Evolutionary conservation across 306 rosid genomes (phyloP), one percentile per base, ranked within the genome.

Genomic region (Spatholobus suberectus): DNA sequence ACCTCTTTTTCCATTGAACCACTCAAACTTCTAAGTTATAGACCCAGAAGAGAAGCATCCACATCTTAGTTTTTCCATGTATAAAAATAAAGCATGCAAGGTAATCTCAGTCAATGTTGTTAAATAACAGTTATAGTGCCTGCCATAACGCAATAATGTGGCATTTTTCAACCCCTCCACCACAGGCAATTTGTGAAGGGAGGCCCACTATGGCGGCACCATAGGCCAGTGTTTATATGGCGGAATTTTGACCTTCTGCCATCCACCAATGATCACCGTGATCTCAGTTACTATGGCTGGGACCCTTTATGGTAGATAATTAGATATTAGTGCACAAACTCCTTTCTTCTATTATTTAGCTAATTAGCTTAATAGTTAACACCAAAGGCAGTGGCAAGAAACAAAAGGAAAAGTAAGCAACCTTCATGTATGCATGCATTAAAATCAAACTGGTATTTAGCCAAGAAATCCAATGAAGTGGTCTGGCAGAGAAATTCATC

Each of bases 401-500:
- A 70, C 26, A 71, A 62, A 80, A 78, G 51, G 76, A 63, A 86
- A 46, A 88, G 43, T 14, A 74, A 85, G 78, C 26, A 83, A 93
- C 98, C 99, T 93, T 93, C 96, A 52, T 78, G 88, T 85, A 96
- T 90, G 87, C 98, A 94, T 26, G 85, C 81, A 83, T 96, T 96
- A 80, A 96, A 96, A 90, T 93, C 96, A 70, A 96, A 96, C 91
- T 92, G 94, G 88, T 92, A 91, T 85, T 75, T 92, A 66, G 98
- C 98, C 88, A 96, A 86, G 94, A 95, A 95, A 75, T 89, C 98
- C 73, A 95, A 89, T 8, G 98, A 95, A 15, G 97, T 77, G 26
- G 96, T 88, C 92, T 93, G 99, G 87, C 98, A 95, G 65, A 95
- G 94, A 85, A 93, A 96, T 78, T 94, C 99, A 52, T 78, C 46